Conservation (phyloP, 164 flowering plant genomes). For the Piper longum region DNA sequence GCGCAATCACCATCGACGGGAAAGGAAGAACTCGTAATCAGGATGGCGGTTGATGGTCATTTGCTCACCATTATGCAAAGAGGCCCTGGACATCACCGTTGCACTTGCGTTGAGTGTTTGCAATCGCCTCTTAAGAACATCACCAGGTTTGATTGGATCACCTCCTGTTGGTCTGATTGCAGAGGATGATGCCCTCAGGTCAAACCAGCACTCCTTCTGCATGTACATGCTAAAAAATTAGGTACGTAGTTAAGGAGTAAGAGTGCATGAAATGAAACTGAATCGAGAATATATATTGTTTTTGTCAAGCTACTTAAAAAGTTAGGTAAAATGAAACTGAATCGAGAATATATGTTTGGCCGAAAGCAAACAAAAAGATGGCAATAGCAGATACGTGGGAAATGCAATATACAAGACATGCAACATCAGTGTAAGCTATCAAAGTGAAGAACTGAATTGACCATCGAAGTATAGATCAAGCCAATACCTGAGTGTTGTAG, state of each 20-base stretch:
- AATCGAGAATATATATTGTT: background rate
- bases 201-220: conserved; percentile 70
- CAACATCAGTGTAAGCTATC: too few species aligned
- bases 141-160: conserved; percentile 7
- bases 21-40: conserved; percentile 57
- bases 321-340: background rate
- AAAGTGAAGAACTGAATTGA: too few species aligned
- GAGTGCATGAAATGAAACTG: background rate
- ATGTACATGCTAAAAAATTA: background rate
- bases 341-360: background rate
- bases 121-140: conserved; percentile 34
- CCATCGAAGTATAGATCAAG: conserved; percentile 8
- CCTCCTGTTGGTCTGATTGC: conserved; percentile 3
- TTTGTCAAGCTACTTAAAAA: too few species aligned
- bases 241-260: too few species aligned
- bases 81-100: conserved; percentile 42
- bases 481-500: conserved; percentile 57
- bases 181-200: conserved; percentile 4
- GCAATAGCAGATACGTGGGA: too few species aligned
- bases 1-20: conserved; percentile 21
- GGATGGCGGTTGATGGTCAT: conserved; percentile 36
- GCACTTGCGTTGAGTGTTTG: conserved; percentile 48
- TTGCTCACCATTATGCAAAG: conserved; percentile 23
- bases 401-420: too few species aligned
- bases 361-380: too few species aligned